Conservation (phyloP, 2,329 filamentous ascomycete genomes). For the Colletotrichum euphorbiae region DNA sequence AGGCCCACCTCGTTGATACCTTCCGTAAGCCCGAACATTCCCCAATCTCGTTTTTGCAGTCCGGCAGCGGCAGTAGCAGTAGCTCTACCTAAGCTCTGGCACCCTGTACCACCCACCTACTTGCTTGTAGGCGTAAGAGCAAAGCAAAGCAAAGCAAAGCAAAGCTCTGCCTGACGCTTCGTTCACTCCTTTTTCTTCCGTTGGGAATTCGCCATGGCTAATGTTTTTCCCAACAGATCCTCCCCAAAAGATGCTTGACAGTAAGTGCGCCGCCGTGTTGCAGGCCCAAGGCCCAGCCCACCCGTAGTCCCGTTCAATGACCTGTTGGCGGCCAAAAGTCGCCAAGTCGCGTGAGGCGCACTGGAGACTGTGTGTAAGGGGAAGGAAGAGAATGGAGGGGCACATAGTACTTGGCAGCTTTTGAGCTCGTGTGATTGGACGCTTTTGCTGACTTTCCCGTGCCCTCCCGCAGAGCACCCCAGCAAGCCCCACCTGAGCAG, state of each 20-base stretch:
- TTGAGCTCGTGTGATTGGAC: conserved; percentile 29
- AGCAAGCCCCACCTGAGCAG: conserved; percentile 75
- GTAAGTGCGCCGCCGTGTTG: conserved; percentile 58
- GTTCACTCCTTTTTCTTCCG: neutral
- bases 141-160: neutral
- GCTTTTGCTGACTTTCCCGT: conserved; percentile 48
- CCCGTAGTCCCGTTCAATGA: conserved; percentile 3
- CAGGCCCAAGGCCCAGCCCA: conserved; percentile 4
- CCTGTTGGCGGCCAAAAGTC: conserved; percentile 33
- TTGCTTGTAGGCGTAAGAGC: neutral
- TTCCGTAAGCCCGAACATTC: conserved; percentile 64
- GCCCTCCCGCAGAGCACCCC: conserved; percentile 69
- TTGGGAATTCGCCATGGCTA: conserved; percentile 25
- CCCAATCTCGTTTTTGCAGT: conserved; percentile 22
- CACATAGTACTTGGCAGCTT: conserved; percentile 21
- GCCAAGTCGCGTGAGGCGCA: conserved; percentile 40
- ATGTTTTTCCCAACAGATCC: conserved; percentile 59
- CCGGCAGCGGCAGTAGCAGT: conserved; percentile 2
- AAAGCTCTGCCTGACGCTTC: neutral
- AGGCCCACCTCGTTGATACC: conserved; percentile 82
- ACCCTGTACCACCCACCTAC: neutral
- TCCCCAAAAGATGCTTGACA: conserved; percentile 74
- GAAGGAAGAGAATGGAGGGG: conserved; percentile 32
- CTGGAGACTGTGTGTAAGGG: conserved; percentile 26
- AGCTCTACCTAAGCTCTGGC: neutral